Evolutionary conservation across 2,329 filamentous ascomycete species (phyloP), one percentile per base, ranked within the genome.

Genomic region (Sporothrix variecibatus): DNA sequence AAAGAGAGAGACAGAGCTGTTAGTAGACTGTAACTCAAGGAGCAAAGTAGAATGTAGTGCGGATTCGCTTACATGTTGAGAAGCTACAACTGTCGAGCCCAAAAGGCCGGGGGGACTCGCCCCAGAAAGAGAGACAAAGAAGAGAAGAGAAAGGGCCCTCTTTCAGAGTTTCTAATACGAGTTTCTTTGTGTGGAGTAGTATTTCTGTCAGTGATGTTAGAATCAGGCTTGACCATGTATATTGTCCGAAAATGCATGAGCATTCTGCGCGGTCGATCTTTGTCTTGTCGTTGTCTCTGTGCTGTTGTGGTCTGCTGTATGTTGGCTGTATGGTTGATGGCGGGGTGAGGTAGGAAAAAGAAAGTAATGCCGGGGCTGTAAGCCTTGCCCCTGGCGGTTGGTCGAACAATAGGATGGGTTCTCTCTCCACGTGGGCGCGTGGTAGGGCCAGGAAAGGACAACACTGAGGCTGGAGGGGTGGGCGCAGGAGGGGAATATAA

Each of bases 1-100:
- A 20, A 15, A n/a, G 43, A 15, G 53, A n/a, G 43, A 15, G 53
- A 9, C 6, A 17, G 20, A 38, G 12, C 15, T 34, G n/a, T 71
- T n/a, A 71, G 69, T 17, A 28, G 20, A 6, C 51, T 60, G 7
- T 12, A n/a, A 12, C 8, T 8, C 31, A 40, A 38, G 28, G 23
- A 28, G 23, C 20, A 26, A 5, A 7, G 58, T n/a, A 28, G 38
- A 34, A 17, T 40, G 31, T 8, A 9, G 31, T 26, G 15, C 64
- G 60, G 68, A 38, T 15, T 67, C 11, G 79, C 81, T 82, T 76
- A 83, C 82, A 83, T 83, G 75, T 75, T 83, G 80, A 76, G 76
- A 76, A 76, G 76, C 75, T 75, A 74, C 75, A 76, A 78, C 76
- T 67, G 71, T 28, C 71, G 69, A 69, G 73, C 74, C 72, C 58